Evolutionary conservation across 768 basidiomycete genomes (phyloP).

Genomic region (Phylloporus sp.): DNA sequence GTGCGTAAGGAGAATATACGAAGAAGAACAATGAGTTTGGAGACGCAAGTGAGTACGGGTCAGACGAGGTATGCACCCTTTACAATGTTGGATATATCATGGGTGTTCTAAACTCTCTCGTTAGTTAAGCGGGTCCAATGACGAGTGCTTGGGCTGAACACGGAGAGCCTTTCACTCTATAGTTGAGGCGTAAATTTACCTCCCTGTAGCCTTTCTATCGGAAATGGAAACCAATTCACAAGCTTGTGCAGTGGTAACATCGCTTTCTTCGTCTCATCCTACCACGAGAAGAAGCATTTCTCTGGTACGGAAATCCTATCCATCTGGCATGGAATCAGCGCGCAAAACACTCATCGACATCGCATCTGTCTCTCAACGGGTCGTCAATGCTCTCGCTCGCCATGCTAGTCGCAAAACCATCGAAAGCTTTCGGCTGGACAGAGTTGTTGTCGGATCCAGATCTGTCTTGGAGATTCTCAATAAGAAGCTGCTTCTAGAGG

Average conservation of each 20-base stretch:
- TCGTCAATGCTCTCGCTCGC: neutral
- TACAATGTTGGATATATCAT: neutral
- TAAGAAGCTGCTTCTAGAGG: neutral
- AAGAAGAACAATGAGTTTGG: constrained; percentile 1
- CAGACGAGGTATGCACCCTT: constrained; percentile 3
- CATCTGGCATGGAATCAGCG: neutral
- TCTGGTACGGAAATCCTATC: no score
- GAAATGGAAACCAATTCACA: neutral
- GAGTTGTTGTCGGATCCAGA: constrained; percentile 4
- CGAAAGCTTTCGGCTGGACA: constrained; percentile 4
- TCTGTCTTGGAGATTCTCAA: constrained; percentile 6
- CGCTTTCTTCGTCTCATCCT: no score
- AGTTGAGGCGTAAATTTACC: neutral
- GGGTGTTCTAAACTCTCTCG: neutral
- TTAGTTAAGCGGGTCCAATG: neutral
- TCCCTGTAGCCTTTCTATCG: no score
- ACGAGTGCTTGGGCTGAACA: no score
- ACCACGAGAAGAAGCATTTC: neutral
- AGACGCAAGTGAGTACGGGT: neutral
- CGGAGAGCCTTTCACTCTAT: neutral
- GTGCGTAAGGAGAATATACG: constrained; percentile 32
- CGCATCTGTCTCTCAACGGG: constrained; percentile 1
- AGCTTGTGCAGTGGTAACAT: neutral
- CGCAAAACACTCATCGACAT: constrained; percentile 2
- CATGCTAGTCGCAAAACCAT: neutral